Base-by-base conservation (phyloP, 2,329 filamentous ascomycete species). In the Fusarium albosuccineum region DNA sequence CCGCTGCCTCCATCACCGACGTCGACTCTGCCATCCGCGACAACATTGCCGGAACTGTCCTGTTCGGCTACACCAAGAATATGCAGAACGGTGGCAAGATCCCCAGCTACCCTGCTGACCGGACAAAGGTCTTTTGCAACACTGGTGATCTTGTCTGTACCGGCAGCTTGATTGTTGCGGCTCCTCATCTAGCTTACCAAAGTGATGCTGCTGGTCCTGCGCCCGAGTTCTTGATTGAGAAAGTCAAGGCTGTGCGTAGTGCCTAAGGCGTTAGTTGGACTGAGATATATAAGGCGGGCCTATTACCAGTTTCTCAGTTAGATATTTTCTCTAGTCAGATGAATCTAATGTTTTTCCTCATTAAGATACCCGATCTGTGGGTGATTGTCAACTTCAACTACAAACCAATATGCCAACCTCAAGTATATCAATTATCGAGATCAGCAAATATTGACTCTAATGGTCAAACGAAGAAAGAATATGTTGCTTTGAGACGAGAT, bases 61-160 rank as follows among this genome's bases (percentile, higher is more conserved):
- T 80, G 27, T 81, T 79, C 41, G 80, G 81, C 0, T 81, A 82
- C 62, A 81, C 81, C 55, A 78, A 81, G 75, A 82, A 82, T 70
- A 63, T 74, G 48, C 81, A 82, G 68, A 80, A 82, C 65, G 48
- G 55, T 3, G 79, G 80, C 37, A 57, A 70, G 42, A 81, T 83
- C 27, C 77, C 76, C 42, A 76, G 77, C 64, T 82, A 77, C 63
- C 76, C 79, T 0, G 54, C 56, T 1, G 71, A 74, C 40, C 72
- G 76, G 37, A 76, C 76, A 27, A 67, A 76, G 59, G 75, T 82
- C n/a, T 82, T 75, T 67, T 83, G 81, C 67, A 76, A 75, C 13
- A 1, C 26, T 3, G 70, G 69, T 1, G 81, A 83, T 26, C 65
- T 74, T 3, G 78, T 81, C 22, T 81, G 79, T 68, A 63, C 29